Base-by-base conservation (phyloP, 805 yeast species). In the Alloascoidea africana region DNA sequence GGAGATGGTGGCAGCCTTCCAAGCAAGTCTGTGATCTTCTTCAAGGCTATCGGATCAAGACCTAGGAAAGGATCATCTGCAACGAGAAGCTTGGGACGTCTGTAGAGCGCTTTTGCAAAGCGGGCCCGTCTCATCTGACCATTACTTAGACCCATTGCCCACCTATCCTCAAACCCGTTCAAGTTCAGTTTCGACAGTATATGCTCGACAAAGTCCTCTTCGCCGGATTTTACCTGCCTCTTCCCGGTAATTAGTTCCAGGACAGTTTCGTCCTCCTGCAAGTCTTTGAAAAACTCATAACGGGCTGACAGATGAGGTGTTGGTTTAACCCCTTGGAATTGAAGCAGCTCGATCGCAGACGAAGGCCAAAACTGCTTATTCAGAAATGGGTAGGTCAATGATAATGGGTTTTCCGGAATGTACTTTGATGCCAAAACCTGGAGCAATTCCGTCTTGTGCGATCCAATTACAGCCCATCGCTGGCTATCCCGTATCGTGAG, bases 41-140 rank as follows among this genome's bases (percentile, higher is more conserved):
- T 42, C 0, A 83, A 62, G 8, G 93, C 87, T 1, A 55, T 51
- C 0, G 94, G 91, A 49, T 89, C 98, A 14, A 89, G 62, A 0
- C 97, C 98, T 32, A 91, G 55, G 48, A 86, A 89, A 5, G 96
- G 96, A 49, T 91, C 97, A 54, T 91, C 97, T 14, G 89, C 65
- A 3, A 89, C 52, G 38, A 86, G 57, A 18, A 86, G 45, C 34
- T 63, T 60, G 0, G 96, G 94, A 23, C 68, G 59, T 34, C 63
- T 61, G 39, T 84, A 65, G 33, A 91, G 48, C 0, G 86, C 74
- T 42, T 70, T 68, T 0, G 96, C 97, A 17, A 91, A 59, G 42
- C 96, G 66, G 0, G 96, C 94, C 37, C 98, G 64, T 47, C 98
- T 66, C 53, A 82, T 75, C 55, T 91, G 98, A 0, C 98, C 98